Evolutionary conservation across 345 rosid species (phyloP), one percentile per base, ranked within the genome.

Genomic region (Ailanthus altissimus): DNA sequence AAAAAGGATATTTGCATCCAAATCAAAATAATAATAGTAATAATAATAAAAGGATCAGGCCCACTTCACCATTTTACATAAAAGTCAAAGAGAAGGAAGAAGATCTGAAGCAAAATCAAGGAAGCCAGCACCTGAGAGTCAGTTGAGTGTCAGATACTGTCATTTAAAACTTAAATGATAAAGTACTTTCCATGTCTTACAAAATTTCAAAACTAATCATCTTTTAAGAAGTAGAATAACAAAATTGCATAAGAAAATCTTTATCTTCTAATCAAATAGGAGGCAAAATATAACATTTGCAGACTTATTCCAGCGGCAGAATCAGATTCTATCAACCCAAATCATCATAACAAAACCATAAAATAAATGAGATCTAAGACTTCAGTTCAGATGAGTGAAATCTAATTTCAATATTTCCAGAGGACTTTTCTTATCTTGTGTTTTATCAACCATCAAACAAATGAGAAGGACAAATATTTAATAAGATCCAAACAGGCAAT

Each of bases 361-460:
- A 63, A 63, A 63, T 21, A 10, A 72, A 21, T 49, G 51, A 75
- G 77, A 75, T 75, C 70, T 50, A 64, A 59, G 28, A 60, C 50
- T 72, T 23, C 25, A 72, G 32, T 57, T 72, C 2, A 23, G 40
- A 57, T 7, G 36, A 56, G 63, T 10, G 59, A 72, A 28, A 74
- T 61, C 46, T n/a, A 47, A 65, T 21, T 38, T 65, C 64, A 40
- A 38, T 53, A 75, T 42, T 75, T 51, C 3, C 1, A 3, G 13
- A 50, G 12, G 63, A 18, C 10, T 32, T 20, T 6, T 16, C 47
- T 10, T 51, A 64, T 51, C 63, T 15, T n/a, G 11, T 63, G 49
- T 49, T 36, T 53, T 42, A 25, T 53, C 38, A 53, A 62, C 59
- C n/a, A 56, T 53, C 64, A 65, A 42, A 75, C 62, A 36, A 75